phyloP scores from a whole-genome alignment of 2,329 filamentous ascomycete genomes.

The Penicillium sp. region DNA sequence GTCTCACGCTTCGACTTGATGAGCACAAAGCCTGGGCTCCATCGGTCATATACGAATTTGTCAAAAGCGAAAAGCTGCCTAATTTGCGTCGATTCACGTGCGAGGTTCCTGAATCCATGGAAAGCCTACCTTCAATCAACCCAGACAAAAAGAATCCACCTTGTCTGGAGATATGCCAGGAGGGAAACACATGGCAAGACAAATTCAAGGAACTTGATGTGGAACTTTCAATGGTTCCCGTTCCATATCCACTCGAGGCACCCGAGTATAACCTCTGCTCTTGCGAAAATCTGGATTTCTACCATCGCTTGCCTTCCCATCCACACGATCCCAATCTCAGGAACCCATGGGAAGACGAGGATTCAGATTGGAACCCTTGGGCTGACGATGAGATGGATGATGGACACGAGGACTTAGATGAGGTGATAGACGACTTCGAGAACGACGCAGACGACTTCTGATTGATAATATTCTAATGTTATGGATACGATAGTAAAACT shows the following conservation, averaged over 20 bases:
- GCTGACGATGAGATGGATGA: constrained; percentile 5
- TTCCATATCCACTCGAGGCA: constrained; percentile 4
- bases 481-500: no score
- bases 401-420: background rate
- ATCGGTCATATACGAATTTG: background rate
- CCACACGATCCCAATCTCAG: background rate
- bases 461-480: no score
- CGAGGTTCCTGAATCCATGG: constrained; percentile 3
- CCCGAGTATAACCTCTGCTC: constrained; percentile 6
- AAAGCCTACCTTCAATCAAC: constrained; percentile 4
- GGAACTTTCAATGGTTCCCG: background rate
- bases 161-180: constrained; percentile 1
- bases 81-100: constrained; percentile 5
- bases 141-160: background rate
- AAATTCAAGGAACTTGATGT: constrained; percentile 3
- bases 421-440: background rate
- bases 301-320: constrained; percentile 8
- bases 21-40: background rate
- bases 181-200: constrained; percentile 4
- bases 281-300: constrained; percentile 9
- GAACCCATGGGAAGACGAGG: constrained; percentile 1
- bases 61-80: background rate
- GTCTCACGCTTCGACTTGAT: constrained; percentile 8
- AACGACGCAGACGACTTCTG: background rate
- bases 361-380: background rate